phyloP scores from a whole-genome alignment of 2,329 filamentous ascomycete species.

The Clonostachys byssicola region DNA sequence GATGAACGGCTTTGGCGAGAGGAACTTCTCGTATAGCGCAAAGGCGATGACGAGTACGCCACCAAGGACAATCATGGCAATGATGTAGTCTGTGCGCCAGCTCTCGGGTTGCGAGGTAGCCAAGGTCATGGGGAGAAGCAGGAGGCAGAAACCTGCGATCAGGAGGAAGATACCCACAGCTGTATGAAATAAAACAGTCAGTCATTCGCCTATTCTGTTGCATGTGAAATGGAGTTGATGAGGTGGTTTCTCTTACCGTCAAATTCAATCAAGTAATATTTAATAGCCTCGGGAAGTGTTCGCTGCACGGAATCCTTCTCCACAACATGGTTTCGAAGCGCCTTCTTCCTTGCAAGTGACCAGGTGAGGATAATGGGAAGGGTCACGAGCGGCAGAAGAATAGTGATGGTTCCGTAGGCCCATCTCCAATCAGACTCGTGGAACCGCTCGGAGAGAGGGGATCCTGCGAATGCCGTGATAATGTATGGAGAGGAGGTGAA shows the following conservation, averaged over 20 bases:
- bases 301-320: too few species aligned
- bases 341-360: too few species aligned
- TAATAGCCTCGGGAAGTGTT: too few species aligned
- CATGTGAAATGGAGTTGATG: too few species aligned
- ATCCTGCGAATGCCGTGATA: conserved; percentile 24
- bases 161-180: conserved; percentile 47
- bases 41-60: conserved; percentile 47
- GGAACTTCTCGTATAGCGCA: conserved; percentile 46
- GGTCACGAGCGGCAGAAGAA: conserved; percentile 43
- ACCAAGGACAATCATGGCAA: conserved; percentile 54
- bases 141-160: conserved; percentile 46
- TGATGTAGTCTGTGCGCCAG: conserved; percentile 44
- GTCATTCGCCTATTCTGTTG: too few species aligned
- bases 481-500: conserved; percentile 25
- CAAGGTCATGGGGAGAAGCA: conserved; percentile 60
- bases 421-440: conserved; percentile 16
- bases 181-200: not conserved
- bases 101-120: conserved; percentile 33
- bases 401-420: conserved; percentile 50
- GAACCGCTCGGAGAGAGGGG: conserved; percentile 11
- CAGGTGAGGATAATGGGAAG: conserved; percentile 1
- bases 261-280: too few species aligned
- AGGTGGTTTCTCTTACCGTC: too few species aligned
- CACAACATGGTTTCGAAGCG: too few species aligned
- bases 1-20: conserved; percentile 50